Conservation (phyloP, 129 eudicot genomes). For the Scalesia atractyloides region DNA sequence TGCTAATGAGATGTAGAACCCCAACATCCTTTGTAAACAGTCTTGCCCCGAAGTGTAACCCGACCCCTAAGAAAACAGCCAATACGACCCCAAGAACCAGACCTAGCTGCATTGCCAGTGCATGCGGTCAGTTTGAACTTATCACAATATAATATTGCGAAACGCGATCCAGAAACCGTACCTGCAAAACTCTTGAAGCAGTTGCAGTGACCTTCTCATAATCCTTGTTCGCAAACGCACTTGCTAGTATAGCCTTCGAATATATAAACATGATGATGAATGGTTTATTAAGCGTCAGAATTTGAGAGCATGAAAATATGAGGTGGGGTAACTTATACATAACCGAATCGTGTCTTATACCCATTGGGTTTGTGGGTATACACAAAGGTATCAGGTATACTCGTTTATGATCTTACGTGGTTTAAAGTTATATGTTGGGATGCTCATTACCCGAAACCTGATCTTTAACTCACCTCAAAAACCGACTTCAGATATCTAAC, state of each 20-base stretch:
- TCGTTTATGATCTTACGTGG: background rate
- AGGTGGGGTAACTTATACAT: background rate
- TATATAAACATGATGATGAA: background rate
- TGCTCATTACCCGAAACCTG: background rate
- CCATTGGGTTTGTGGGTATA: background rate
- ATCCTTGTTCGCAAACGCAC: constrained; percentile 71
- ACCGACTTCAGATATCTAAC: background rate
- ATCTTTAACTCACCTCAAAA: background rate
- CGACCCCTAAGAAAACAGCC: constrained; percentile 64
- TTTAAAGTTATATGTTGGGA: background rate
- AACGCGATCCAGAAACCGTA: background rate
- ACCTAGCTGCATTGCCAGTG: constrained; percentile 54
- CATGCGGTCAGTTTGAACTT: background rate
- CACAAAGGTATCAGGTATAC: background rate
- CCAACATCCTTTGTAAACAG: constrained; percentile 63
- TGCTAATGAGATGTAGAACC: constrained; percentile 69
- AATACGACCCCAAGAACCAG: constrained; percentile 64
- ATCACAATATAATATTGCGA: background rate
- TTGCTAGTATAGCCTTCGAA: constrained; percentile 70
- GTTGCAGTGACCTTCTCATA: constrained; percentile 54
- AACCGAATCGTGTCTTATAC: background rate
- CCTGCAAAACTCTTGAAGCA: constrained; percentile 76
- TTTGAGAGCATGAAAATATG: background rate
- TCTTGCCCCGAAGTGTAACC: constrained; percentile 65
- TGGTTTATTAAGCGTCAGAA: background rate